Conservation (phyloP, 2,329 filamentous ascomycete species). For the Colletotrichum higginsianum region DNA sequence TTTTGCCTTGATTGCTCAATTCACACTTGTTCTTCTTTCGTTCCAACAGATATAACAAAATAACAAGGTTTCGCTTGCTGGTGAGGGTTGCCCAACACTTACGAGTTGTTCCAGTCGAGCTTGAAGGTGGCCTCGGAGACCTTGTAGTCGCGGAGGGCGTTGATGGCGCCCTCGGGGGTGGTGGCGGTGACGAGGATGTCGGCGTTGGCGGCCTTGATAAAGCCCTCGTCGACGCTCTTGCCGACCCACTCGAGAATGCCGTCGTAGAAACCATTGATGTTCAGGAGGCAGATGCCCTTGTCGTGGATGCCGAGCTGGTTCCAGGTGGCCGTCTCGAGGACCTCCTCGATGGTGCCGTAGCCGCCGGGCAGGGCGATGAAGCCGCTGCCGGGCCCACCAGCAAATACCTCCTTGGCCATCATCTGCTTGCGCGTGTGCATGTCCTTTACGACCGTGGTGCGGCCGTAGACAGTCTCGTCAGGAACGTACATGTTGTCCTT, state of each 20-base stretch:
- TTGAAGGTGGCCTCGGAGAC: constrained; percentile 82
- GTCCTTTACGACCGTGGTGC: constrained; percentile 89
- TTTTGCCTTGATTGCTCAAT: neutral
- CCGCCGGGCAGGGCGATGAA: constrained; percentile 93
- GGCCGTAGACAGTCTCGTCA: constrained; percentile 78
- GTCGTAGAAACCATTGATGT: constrained; percentile 93
- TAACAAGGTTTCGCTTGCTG: neutral
- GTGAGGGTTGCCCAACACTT: neutral
- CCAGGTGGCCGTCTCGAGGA: constrained; percentile 93
- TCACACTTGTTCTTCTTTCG: neutral
- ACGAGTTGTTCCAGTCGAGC: constrained; percentile 80
- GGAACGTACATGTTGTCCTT: constrained; percentile 70
- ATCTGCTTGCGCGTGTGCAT: constrained; percentile 97
- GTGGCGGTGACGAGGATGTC: constrained; percentile 85
- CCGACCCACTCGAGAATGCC: constrained; percentile 87
- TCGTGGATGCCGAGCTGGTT: constrained; percentile 96
- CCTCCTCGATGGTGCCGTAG: constrained; percentile 95
- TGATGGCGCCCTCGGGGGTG: constrained; percentile 80
- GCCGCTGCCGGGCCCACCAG: constrained; percentile 84
- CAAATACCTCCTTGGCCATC: constrained; percentile 91
- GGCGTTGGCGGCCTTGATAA: constrained; percentile 79
- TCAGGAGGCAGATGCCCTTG: constrained; percentile 84
- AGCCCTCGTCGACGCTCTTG: constrained; percentile 81
- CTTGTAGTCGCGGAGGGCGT: constrained; percentile 80
- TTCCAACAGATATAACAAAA: neutral